Base-by-base conservation (phyloP, 2,329 filamentous ascomycete species). In the Dothideomycetes sp. region DNA sequence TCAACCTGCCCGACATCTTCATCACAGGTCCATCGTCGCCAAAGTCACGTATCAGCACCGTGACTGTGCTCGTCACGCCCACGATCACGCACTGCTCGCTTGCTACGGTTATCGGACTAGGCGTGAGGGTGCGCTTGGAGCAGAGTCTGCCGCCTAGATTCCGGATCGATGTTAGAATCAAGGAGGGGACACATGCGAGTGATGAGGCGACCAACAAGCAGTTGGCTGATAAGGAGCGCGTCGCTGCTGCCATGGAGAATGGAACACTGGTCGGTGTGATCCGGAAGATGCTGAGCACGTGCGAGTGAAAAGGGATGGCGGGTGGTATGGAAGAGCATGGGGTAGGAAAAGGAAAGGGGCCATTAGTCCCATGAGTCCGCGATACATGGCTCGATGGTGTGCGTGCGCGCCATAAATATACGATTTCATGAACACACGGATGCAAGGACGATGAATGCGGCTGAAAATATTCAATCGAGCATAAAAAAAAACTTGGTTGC, bases 191-290 rank as follows among this genome's bases (percentile, higher is more conserved):
- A n/a, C 91, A 96, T 60, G 85, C 79, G 48, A 93, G 93, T 45
- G 89, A 86, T 34, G 87, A 94, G 47, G 87, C 94, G 59, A 87
- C 95, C 38, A 95, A 94, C 65, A 95, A 95, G 69, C 91, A 98
- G 63, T 68, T 98, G 32, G 84, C 79, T 24, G 91, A 98, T 64
- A 98, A 96, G 69, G 91, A 98, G 66, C 73, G 91, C 45, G 91
- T 98, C 33, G 88, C 89, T 1, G 91, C 91, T 8, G 91, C 91
- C 5, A 67, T 95, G 51, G 91, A 96, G 63, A 98, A 98, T 58
- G 84, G 84, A 41, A 93, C 84, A 1, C 66, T 98, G 44, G 86
- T 85, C 69, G 79, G 79, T 31, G 84, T 95, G 22, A 70, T 98
- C 47, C 79, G 84, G 58, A 94, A 91, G 63, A 96, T 98, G 91